phyloP scores from a whole-genome alignment of 495 filamentous ascomycete genomes.

The Penicillium manginii region DNA sequence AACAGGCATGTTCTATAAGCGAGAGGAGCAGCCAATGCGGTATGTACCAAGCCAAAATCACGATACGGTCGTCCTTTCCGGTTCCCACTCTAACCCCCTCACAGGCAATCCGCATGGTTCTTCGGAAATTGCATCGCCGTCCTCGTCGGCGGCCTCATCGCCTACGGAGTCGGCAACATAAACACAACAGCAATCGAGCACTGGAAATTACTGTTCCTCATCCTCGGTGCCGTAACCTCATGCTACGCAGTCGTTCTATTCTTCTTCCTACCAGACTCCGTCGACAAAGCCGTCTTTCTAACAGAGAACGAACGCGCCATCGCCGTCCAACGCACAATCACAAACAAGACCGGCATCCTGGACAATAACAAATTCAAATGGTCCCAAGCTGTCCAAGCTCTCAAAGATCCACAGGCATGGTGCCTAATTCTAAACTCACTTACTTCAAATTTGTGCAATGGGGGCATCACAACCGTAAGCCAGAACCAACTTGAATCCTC shows the following conservation, averaged over 20 bases:
- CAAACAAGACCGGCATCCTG: slow-evolving; percentile 60
- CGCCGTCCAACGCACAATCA: slow-evolving; percentile 35
- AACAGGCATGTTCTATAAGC: slow-evolving; percentile 56
- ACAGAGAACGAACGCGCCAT: slow-evolving; percentile 51
- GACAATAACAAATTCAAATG: slow-evolving; percentile 44
- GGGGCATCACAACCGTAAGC: slow-evolving; percentile 36
- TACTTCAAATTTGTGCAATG: slow-evolving; percentile 35
- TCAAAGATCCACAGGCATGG: slow-evolving; percentile 38
- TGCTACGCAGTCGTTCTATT: slow-evolving; percentile 52
- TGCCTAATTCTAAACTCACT: slow-evolving; percentile 31
- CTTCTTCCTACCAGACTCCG: slow-evolving; percentile 56
- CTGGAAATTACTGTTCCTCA: slow-evolving; percentile 62
- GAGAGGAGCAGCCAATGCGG: slow-evolving; percentile 53
- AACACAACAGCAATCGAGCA: slow-evolving; percentile 13
- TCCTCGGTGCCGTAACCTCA: slow-evolving; percentile 61
- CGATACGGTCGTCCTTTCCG: neutral
- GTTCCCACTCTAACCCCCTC: neutral
- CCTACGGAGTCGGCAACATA: slow-evolving; percentile 61
- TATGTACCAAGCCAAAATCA: slow-evolving; percentile 23
- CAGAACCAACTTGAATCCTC: no score
- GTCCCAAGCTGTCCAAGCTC: slow-evolving; percentile 34
- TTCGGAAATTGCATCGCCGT: slow-evolving; percentile 61
- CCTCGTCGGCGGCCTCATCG: slow-evolving; percentile 61
- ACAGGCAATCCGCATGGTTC: slow-evolving; percentile 55
- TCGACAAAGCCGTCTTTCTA: slow-evolving; percentile 58